Evolutionary conservation across 2,329 filamentous ascomycete genomes (phyloP).

Genomic region (Trichoderma oligosporum): DNA sequence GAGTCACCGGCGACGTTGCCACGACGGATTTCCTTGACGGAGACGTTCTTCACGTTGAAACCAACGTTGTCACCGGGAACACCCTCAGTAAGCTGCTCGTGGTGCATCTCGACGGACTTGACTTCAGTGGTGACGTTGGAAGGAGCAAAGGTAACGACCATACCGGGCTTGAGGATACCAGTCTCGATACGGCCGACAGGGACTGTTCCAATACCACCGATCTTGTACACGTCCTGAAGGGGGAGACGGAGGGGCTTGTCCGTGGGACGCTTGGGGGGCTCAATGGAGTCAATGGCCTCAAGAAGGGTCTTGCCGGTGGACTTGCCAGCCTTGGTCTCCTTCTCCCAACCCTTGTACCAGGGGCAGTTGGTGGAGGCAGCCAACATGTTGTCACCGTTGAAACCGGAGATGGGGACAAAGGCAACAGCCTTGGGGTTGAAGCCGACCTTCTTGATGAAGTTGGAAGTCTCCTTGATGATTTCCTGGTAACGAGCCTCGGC

Average conservation of each 20-base stretch:
- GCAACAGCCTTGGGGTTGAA: slow-evolving; percentile 99
- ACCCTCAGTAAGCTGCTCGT: slow-evolving; percentile 97
- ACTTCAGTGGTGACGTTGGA: slow-evolving; percentile 99
- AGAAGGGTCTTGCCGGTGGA: slow-evolving; percentile 92
- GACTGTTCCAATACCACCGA: slow-evolving; percentile 99
- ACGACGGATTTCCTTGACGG: slow-evolving; percentile 99
- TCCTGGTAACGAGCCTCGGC: slow-evolving; percentile 93
- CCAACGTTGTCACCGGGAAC: slow-evolving; percentile 99
- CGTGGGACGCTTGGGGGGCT: slow-evolving; percentile 85
- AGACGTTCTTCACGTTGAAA: slow-evolving; percentile 99
- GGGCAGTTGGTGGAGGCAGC: slow-evolving; percentile 84
- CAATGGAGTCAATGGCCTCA: slow-evolving; percentile 96
- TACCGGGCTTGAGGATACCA: slow-evolving; percentile 84
- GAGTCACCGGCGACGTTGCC: slow-evolving; percentile 99
- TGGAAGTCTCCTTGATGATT: slow-evolving; percentile 99
- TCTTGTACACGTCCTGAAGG: slow-evolving; percentile 99
- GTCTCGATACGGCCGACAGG: slow-evolving; percentile 99
- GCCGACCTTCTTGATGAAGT: slow-evolving; percentile 99
- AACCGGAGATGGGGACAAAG: slow-evolving; percentile 99
- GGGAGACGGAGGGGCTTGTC: slow-evolving; percentile 99
- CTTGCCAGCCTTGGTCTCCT: slow-evolving; percentile 88
- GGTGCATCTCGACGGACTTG: slow-evolving; percentile 99
- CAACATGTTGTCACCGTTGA: slow-evolving; percentile 99
- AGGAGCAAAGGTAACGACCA: slow-evolving; percentile 98
- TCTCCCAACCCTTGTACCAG: slow-evolving; percentile 99